These are phyloP conservation scores for Globisporangium rhizosaccharum DNA, from an alignment of 352 stramenopile genomes.

Conservation along the genomic window DNA sequence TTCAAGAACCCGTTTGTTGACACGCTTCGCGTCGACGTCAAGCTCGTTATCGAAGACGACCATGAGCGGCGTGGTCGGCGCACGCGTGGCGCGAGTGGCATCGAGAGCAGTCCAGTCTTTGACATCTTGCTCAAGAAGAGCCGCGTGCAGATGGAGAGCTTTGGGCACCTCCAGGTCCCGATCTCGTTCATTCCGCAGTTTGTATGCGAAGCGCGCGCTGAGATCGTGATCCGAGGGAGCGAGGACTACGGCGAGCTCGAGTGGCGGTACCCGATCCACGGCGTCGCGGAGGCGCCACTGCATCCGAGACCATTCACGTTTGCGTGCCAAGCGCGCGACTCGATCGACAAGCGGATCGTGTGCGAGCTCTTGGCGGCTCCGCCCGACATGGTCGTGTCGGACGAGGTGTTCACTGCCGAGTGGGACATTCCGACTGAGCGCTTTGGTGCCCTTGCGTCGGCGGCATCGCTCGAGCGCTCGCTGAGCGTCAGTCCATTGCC, in stretches of 20 bases:
- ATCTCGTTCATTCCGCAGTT: constrained; percentile 85
- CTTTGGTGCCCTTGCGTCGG: constrained; percentile 47
- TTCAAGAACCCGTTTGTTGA: constrained; percentile 93
- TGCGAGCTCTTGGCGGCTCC: constrained; percentile 58
- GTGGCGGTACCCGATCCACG: constrained; percentile 72
- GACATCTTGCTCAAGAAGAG: constrained; percentile 72
- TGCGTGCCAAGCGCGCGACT: constrained; percentile 62
- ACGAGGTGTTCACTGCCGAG: constrained; percentile 47
- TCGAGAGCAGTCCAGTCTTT: constrained; percentile 30
- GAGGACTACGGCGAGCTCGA: constrained; percentile 66
- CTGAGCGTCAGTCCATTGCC: constrained; percentile 36
- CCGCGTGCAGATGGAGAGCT: constrained; percentile 76
- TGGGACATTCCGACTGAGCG: constrained; percentile 62
- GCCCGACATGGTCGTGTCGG: constrained; percentile 27
- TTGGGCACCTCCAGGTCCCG: constrained; percentile 83
- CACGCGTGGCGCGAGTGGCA: not conserved
- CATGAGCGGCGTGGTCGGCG: not conserved
- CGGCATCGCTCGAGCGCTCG: constrained; percentile 40
- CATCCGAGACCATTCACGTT: constrained; percentile 54
- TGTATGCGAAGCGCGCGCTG: constrained; percentile 59
- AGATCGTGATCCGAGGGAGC: constrained; percentile 63
- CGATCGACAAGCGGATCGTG: constrained; percentile 49
- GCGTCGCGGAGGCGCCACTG: constrained; percentile 61
- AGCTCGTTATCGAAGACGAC: constrained; percentile 28
- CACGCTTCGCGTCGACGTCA: constrained; percentile 74